Evolutionary conservation across 306 rosid species (phyloP), one percentile per base, ranked within the genome.

Genomic region (Cucurbita moschata): DNA sequence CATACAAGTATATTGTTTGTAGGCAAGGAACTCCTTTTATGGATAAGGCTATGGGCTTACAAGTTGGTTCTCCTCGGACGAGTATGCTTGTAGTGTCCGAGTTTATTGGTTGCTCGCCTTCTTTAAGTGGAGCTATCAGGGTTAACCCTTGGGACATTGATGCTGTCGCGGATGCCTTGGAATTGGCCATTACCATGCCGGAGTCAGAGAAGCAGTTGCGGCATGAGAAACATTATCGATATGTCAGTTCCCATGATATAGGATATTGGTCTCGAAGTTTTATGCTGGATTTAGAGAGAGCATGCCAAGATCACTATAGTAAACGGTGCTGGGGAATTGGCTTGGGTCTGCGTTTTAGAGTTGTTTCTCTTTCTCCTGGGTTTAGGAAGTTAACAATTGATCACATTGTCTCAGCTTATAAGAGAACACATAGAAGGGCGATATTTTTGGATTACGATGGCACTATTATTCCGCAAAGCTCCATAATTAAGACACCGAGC

Each of bases 271-370:
- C 78, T n/a, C 78, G 78, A 58, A 75, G 78, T 54, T 75, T 75
- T 63, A 75, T 75, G 72, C 78, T 62, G 19, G 78, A 75, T 63
- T 62, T 75, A 40, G 78, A 62, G 19, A 75, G 78, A 63, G 78
- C 78, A 61, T 75, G 78, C 15, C 78, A 62, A 51, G 78, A 75
- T 75, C 78, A 75, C 57, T 75, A 75, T 13, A 62, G 72, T 50
- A 75, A 75, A 64, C 72, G 78, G 39, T 75, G 78, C 56, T 75
- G 72, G 72, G 78, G 78, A 8, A 75, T 75, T 63, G 78, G 78
- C 14, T 63, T 62, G 78, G 78, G 78, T 53, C 62, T 75, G 50
- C 46, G 72, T 38, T 75, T 75, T 64, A 75, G 78, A 75, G 78
- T 75, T 63, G 78, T 75, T 49, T 66, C 78, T 11, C 78, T 75